phyloP scores from a whole-genome alignment of 129 eudicot genomes.

The carrot (Daucus carota) region DNA sequence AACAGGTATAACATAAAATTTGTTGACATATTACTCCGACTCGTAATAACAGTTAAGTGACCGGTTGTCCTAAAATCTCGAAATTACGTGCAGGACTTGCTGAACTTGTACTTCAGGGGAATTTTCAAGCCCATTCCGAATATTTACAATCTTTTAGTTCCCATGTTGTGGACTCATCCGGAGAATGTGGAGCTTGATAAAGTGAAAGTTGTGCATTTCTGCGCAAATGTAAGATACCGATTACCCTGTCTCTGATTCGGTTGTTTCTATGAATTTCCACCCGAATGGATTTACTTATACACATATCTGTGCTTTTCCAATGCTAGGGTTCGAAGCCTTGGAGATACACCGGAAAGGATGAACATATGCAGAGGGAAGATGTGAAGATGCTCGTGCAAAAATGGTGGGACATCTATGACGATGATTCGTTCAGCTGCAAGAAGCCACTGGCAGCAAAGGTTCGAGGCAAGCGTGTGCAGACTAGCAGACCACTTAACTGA shows the following conservation, averaged over 20 bases:
- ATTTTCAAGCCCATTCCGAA: conserved; percentile 50
- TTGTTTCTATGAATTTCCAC: too few relatives aligned
- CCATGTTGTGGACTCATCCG: conserved; percentile 79
- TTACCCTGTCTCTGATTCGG: not conserved
- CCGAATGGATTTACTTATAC: not conserved
- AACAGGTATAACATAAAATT: too few relatives aligned
- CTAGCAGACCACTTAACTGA: too few relatives aligned
- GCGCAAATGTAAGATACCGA: conserved; percentile 40
- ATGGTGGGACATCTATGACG: conserved; percentile 24
- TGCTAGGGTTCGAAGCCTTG: conserved; percentile 69
- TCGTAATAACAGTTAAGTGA: too few relatives aligned
- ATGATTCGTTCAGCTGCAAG: too few relatives aligned
- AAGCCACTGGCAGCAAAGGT: too few relatives aligned
- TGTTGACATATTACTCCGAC: too few relatives aligned
- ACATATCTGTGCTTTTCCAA: not conserved
- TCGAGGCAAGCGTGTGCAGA: too few relatives aligned
- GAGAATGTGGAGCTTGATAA: conserved; percentile 47
- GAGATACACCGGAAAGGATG: conserved; percentile 78
- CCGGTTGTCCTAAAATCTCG: too few relatives aligned
- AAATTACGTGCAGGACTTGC: conserved; percentile 38
- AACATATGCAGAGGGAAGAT: conserved; percentile 79
- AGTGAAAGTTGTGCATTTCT: conserved; percentile 71
- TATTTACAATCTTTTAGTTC: conserved; percentile 58
- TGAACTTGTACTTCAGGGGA: conserved; percentile 61
- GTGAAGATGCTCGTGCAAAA: conserved; percentile 61